Evolutionary conservation across 129 eudicot genomes (phyloP).

Genomic region (Centrapalus pauciflorus): DNA sequence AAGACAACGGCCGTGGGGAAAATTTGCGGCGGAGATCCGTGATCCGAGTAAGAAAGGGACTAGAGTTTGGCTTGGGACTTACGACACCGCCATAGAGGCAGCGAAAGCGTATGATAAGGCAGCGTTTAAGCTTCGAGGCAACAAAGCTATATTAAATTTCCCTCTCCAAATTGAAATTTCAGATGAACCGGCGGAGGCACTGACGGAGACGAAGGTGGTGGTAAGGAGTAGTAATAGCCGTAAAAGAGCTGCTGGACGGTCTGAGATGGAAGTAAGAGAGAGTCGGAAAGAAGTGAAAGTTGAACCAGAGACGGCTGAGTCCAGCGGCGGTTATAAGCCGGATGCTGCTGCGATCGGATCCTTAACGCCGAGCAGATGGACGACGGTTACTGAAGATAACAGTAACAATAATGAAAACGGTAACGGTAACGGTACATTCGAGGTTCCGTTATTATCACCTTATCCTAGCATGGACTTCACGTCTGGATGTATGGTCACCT

Average conservation of each 20-base stretch:
- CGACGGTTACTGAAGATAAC: background rate
- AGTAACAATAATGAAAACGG: background rate
- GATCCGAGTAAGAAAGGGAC: slow-evolving; percentile 43
- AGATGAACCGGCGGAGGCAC: slow-evolving; percentile 11
- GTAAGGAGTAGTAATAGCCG: slow-evolving; percentile 21
- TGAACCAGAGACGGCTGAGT: slow-evolving; percentile 13
- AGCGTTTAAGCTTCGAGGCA: slow-evolving; percentile 57
- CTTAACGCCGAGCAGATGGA: background rate
- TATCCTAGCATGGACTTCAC: slow-evolving; percentile 20
- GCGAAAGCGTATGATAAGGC: slow-evolving; percentile 67
- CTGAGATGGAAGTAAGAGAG: slow-evolving; percentile 7
- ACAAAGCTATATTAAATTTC: slow-evolving; percentile 53
- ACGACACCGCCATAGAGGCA: slow-evolving; percentile 52
- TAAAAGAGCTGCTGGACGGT: slow-evolving; percentile 22
- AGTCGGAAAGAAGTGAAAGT: slow-evolving; percentile 21
- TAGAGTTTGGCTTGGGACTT: slow-evolving; percentile 41
- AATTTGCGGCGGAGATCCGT: slow-evolving; percentile 61
- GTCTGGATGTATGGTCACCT: slow-evolving; percentile 26
- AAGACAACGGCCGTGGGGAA: slow-evolving; percentile 67
- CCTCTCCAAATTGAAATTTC: slow-evolving; percentile 38
- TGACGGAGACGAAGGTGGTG: slow-evolving; percentile 4
- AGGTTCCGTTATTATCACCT: slow-evolving; percentile 7
- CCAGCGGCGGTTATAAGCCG: slow-evolving; percentile 2
- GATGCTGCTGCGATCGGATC: background rate
- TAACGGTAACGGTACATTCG: slow-evolving; percentile 6